These are phyloP conservation scores for Fusarium nematophilum DNA, from an alignment of 2,329 filamentous ascomycete genomes.

Conservation along the genomic window DNA sequence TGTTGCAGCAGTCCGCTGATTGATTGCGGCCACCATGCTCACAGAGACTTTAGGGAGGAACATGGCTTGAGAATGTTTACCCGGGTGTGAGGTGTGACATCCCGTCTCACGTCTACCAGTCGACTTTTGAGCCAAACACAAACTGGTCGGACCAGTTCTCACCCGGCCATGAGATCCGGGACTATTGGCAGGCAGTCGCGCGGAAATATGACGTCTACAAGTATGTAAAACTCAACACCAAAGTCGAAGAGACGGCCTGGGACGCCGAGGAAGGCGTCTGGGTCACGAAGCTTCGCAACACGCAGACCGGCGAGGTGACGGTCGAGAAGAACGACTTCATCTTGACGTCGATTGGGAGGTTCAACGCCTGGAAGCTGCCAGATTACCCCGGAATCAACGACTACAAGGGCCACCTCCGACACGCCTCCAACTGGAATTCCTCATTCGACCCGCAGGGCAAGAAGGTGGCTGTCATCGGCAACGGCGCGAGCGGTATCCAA, in stretches of 20 bases:
- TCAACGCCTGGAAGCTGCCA: constrained; percentile 74
- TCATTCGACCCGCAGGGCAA: constrained; percentile 61
- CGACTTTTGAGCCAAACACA: constrained; percentile 73
- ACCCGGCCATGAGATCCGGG: constrained; percentile 72
- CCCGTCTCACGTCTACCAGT: constrained; percentile 77
- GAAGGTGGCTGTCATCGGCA: constrained; percentile 70
- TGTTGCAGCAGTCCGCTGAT: constrained; percentile 41
- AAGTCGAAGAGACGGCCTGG: constrained; percentile 69
- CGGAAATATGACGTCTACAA: constrained; percentile 73
- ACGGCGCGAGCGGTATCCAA: constrained; percentile 71
- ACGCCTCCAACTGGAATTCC: constrained; percentile 71
- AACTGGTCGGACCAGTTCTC: constrained; percentile 78
- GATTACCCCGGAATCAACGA: constrained; percentile 67
- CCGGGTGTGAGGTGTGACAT: constrained; percentile 76
- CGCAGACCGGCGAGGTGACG: constrained; percentile 51
- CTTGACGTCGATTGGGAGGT: constrained; percentile 71
- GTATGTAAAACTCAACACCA: constrained; percentile 64
- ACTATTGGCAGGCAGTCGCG: constrained; percentile 73
- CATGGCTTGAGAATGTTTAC: constrained; percentile 68
- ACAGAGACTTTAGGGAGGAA: constrained; percentile 55
- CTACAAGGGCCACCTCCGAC: constrained; percentile 66
- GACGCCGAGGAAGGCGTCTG: constrained; percentile 63
- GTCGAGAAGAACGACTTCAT: constrained; percentile 68
- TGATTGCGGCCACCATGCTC: too few species aligned
- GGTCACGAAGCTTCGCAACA: constrained; percentile 60